These are phyloP conservation scores for Exutisphaerella laricina DNA, from an alignment of 2,329 filamentous ascomycete species.

Conservation along the genomic window DNA sequence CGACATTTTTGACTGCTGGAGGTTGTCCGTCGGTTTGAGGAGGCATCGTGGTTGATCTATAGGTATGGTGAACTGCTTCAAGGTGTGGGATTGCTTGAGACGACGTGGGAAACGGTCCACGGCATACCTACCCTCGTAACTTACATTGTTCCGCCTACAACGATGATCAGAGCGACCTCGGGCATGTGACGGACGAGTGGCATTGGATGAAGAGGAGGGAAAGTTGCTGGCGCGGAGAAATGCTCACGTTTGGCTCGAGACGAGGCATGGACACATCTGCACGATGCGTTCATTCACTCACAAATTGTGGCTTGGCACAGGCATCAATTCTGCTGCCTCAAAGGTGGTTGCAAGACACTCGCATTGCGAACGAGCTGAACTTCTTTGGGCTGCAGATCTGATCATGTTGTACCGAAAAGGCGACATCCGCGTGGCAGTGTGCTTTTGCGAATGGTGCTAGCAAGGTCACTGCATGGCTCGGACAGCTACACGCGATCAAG, in stretches of 20 bases:
- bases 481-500: neutral
- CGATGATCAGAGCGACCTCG: conserved; percentile 7
- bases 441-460: neutral
- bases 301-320: too few species aligned
- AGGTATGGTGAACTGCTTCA: too few species aligned
- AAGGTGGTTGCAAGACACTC: neutral
- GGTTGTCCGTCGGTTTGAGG: conserved; percentile 13
- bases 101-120: too few species aligned
- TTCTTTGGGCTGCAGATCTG: neutral
- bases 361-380: neutral
- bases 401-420: neutral
- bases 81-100: too few species aligned
- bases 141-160: neutral
- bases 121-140: conserved; percentile 5
- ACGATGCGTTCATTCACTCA: neutral
- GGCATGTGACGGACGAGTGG: conserved; percentile 9
- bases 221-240: neutral
- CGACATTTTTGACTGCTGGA: conserved; percentile 25
- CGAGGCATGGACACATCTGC: neutral
- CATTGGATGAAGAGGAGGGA: conserved; percentile 6
- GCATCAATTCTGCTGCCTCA: too few species aligned
- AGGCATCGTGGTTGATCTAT: conserved; percentile 9
- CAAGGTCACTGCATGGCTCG: neutral
- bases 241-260: neutral
- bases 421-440: neutral